Evolutionary conservation across 441 rosid genomes (phyloP), one percentile per base, ranked within the genome.

Genomic region (Brassica balearica): DNA sequence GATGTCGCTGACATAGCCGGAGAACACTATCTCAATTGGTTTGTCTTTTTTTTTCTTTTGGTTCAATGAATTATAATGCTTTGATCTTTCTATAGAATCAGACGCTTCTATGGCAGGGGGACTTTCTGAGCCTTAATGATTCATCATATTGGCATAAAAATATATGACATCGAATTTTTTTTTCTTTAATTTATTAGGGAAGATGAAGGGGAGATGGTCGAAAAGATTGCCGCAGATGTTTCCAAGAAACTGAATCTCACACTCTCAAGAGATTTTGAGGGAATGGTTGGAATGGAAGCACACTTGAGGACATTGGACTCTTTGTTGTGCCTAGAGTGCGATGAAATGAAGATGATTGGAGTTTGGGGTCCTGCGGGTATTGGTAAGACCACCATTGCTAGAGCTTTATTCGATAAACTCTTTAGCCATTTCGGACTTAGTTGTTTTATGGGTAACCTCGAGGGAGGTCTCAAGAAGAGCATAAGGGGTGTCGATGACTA

Each of bases 351-450:
- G 53, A 53, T 63, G 70, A 29, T 65, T 29, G 71, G 77, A 51
- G 14, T 65, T 1, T 20, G 23, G 29, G 77, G 70, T 8, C 69
- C 69, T 59, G 76, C 78, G 0, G 81, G 84, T 0, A 81, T 81
- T 1, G 79, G 81, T 74, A 74, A 74, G 55, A 65, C 71, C 3
- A 74, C 77, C 9, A 64, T 74, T 53, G 71, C 71, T 32, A 74
- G 77, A 65, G 71, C 69, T 65, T 51, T 74, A 29, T 48, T 1
- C 14, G 7, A 9, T 8, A 8, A 17, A 8, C 29, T 74, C 20
- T 74, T 22, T 11, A 20, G 1, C 27, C 0, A 10, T 25, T 64
- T 65, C 12, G 23, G 0, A 4, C 53, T 34, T 48, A 29, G 10
- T 0, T 53, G 61, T 65, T 74, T 64, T 32, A 65, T 51, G 56